phyloP scores from a whole-genome alignment of 352 stramenopile species.

The Phytophthora lateralis region DNA sequence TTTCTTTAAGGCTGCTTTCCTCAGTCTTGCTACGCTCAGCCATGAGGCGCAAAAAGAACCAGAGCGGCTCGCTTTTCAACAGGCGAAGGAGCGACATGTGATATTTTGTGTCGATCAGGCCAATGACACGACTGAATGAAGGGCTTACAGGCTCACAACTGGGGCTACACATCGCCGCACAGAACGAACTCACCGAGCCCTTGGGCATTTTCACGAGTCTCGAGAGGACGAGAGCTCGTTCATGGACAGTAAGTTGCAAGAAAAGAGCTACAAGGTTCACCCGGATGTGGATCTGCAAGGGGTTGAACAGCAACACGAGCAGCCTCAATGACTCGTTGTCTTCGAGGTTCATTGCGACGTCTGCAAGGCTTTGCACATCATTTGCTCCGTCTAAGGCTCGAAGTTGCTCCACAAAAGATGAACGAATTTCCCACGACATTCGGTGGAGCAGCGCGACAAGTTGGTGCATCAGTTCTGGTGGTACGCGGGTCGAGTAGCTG shows the following conservation, averaged over 20 bases:
- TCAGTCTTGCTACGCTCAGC: slow-evolving; percentile 17
- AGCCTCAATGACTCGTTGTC: slow-evolving; percentile 39
- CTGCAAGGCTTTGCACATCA: slow-evolving; percentile 42
- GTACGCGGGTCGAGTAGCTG: slow-evolving; percentile 47
- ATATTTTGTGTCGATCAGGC: slow-evolving; percentile 44
- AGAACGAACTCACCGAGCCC: slow-evolving; percentile 41
- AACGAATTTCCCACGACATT: slow-evolving; percentile 60
- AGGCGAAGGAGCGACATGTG: slow-evolving; percentile 48
- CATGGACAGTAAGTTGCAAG: slow-evolving; percentile 30
- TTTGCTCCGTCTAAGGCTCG: slow-evolving; percentile 45
- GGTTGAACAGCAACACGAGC: slow-evolving; percentile 52
- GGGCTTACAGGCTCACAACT: slow-evolving; percentile 33
- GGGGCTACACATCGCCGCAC: slow-evolving; percentile 34
- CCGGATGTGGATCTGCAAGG: slow-evolving; percentile 42
- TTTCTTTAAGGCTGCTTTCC: not conserved
- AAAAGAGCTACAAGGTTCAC: slow-evolving; percentile 42
- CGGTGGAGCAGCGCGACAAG: slow-evolving; percentile 53
- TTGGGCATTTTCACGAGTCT: slow-evolving; percentile 56
- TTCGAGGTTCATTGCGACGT: slow-evolving; percentile 43
- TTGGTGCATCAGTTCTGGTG: slow-evolving; percentile 43
- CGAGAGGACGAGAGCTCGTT: slow-evolving; percentile 30
- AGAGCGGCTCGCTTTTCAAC: slow-evolving; percentile 41
- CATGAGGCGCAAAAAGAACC: slow-evolving; percentile 61
- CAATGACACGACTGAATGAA: slow-evolving; percentile 52
- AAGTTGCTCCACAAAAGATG: slow-evolving; percentile 66